Evolutionary conservation across 1,284 basidiomycete genomes (phyloP).

Genomic region (Takashimella tepidaria): DNA sequence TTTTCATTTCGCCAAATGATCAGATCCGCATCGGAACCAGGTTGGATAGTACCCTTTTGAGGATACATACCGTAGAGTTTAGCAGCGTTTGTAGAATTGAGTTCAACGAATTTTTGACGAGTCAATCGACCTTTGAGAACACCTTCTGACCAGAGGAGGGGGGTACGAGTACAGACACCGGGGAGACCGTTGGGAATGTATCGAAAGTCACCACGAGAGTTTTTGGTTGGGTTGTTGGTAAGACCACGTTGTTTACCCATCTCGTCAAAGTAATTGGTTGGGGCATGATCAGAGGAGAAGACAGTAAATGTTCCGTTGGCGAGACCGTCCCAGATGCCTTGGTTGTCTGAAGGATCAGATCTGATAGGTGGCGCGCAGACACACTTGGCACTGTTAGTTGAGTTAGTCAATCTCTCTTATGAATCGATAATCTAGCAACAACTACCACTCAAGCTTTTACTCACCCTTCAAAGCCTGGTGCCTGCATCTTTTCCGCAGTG

Average conservation of each 20-base stretch:
- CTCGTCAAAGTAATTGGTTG: constrained; percentile 27
- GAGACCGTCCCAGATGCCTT: constrained; percentile 27
- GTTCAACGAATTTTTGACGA: constrained; percentile 28
- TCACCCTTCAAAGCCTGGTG: constrained; percentile 22
- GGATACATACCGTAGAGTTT: constrained; percentile 31
- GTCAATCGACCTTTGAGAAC: constrained; percentile 27
- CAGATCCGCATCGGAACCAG: constrained; percentile 34
- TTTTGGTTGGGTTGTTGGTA: constrained; percentile 18
- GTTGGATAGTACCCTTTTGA: constrained; percentile 30
- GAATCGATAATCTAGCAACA: no score
- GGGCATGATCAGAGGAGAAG: constrained; percentile 30
- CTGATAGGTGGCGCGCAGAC: constrained; percentile 33
- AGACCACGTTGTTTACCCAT: constrained; percentile 24
- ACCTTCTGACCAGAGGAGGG: constrained; percentile 29
- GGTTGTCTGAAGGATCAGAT: constrained; percentile 21
- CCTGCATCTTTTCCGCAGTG: constrained; percentile 24
- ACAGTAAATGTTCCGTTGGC: constrained; percentile 32
- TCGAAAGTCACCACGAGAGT: constrained; percentile 22
- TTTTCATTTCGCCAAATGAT: constrained; percentile 23
- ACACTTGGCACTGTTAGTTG: constrained; percentile 23
- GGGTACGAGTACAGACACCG: constrained; percentile 29
- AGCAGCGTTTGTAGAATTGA: constrained; percentile 28
- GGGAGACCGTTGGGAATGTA: constrained; percentile 34
- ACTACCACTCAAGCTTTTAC: not conserved
- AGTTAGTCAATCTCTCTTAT: no score